Evolutionary conservation across 148 eudicot genomes (phyloP).

Genomic region (Gaultheria prostrata): DNA sequence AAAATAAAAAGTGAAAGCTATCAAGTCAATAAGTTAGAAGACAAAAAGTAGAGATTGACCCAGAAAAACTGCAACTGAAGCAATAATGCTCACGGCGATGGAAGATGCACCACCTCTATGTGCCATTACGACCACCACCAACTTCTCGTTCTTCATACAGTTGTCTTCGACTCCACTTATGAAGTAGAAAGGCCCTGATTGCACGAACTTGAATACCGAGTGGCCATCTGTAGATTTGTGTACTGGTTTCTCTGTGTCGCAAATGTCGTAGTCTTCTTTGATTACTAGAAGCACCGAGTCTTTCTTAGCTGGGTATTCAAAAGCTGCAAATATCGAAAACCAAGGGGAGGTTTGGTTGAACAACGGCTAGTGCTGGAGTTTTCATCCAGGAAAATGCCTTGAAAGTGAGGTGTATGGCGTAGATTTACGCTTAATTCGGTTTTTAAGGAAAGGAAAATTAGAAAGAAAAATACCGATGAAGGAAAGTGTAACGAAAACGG

Average conservation of each 20-base stretch:
- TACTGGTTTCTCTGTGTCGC: conserved; percentile 56
- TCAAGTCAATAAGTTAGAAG: conserved; percentile 24
- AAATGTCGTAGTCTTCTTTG: conserved; percentile 60
- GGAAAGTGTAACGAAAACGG: background rate
- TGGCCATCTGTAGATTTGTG: conserved; percentile 30
- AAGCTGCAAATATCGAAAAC: conserved; percentile 37
- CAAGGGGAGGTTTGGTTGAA: background rate
- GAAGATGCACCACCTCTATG: conserved; percentile 46
- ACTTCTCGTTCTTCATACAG: conserved; percentile 70
- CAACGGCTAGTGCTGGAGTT: background rate
- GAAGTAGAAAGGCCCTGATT: conserved; percentile 81
- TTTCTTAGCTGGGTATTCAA: conserved; percentile 44
- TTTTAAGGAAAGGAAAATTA: background rate
- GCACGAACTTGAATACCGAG: conserved; percentile 45
- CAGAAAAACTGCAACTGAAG: conserved; percentile 42
- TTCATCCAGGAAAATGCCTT: background rate
- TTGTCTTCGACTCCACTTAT: conserved; percentile 68
- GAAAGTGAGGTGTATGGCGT: background rate
- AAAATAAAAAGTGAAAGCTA: background rate
- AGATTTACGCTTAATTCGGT: background rate
- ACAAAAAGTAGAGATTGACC: conserved; percentile 41
- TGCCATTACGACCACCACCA: conserved; percentile 64
- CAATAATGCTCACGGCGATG: conserved; percentile 22
- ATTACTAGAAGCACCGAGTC: conserved; percentile 70
- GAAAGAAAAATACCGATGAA: background rate